Evolutionary conservation across 495 filamentous ascomycete species (phyloP), one percentile per base, ranked within the genome.

Genomic region (Penicillium waksmanii): DNA sequence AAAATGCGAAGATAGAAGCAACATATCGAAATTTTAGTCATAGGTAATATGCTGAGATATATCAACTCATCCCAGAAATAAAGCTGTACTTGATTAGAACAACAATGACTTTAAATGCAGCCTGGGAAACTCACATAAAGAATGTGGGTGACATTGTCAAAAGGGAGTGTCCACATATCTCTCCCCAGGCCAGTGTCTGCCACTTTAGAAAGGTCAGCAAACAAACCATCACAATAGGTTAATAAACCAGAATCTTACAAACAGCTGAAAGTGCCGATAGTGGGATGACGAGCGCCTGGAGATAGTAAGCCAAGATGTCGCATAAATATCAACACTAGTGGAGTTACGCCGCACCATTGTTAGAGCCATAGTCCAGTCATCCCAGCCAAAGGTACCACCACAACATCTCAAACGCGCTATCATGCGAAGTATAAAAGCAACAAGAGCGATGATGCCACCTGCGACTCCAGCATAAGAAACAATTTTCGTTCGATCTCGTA

Each of bases 151-250:
- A 83, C 73, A 44, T 82, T 70, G n/a, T 77, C 64, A 27, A 73
- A 74, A 1, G 77, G 71, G 18, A 83, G 63, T 11, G 73, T 69
- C 79, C 79, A 83, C 33, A 82, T 74, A 57, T 83, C 78, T 38
- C 59, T 72, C 1, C 80, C 77, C 11, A 79, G 62, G 8, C 81
- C 80, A 38, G 66, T 53, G 21, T 73, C 50, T n/a, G 73, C 73
- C 64, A 74, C 73, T 77, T 48, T 21, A 50, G 34, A 12, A 25
- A 3, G 15, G 11, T 35, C 8, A 19, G n/a, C 48, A 51, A 48
- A 48, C 3, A 5, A 27, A 38, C 15, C 3, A 52, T 3, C 19
- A 5, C 8, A 18, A 1, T 9, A 52, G n/a, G n/a, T 35, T 2
- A n/a, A 36, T 17, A 50, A 13, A 1, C 31, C 25, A 57, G 8